Evolutionary conservation across 768 basidiomycete genomes (phyloP).

Genomic region (Tubosaeta sp.): DNA sequence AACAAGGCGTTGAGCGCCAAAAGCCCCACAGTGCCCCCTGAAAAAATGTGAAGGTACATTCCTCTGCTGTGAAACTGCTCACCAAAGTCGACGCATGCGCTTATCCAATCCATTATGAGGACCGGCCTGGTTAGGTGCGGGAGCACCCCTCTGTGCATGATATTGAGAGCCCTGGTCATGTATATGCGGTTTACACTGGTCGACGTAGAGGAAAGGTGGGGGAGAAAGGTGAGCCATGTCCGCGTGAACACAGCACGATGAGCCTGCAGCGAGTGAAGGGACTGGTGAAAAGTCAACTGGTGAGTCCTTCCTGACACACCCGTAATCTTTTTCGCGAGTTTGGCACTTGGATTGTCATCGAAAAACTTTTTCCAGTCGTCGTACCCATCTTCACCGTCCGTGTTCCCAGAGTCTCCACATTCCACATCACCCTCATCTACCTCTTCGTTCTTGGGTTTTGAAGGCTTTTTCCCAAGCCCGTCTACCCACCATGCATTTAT

Average conservation of each 20-base stretch:
- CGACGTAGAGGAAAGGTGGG: slow-evolving; percentile 45
- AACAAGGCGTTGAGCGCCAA: slow-evolving; percentile 90
- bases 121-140: slow-evolving; percentile 78
- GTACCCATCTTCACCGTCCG: slow-evolving; percentile 40
- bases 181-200: slow-evolving; percentile 32
- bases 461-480: slow-evolving; percentile 57
- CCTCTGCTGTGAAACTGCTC: slow-evolving; percentile 18
- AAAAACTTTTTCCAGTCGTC: slow-evolving; percentile 82
- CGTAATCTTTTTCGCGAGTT: slow-evolving; percentile 34
- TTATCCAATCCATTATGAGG: slow-evolving; percentile 90
- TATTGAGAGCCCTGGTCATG: slow-evolving; percentile 57
- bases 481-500: slow-evolving; percentile 77
- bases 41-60: not conserved
- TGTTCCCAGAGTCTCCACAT: slow-evolving; percentile 30
- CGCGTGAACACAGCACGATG: slow-evolving; percentile 80
- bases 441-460: slow-evolving; percentile 44
- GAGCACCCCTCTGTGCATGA: slow-evolving; percentile 80
- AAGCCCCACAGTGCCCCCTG: slow-evolving; percentile 81
- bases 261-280: slow-evolving; percentile 68
- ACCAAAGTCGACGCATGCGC: slow-evolving; percentile 80
- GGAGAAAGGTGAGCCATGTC: slow-evolving; percentile 73
- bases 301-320: slow-evolving; percentile 47
- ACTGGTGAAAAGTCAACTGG: slow-evolving; percentile 69
- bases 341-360: slow-evolving; percentile 50
- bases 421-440: slow-evolving; percentile 35